Evolutionary conservation across 2,329 filamentous ascomycete species (phyloP).

Genomic region (Calonectria naviculata): DNA sequence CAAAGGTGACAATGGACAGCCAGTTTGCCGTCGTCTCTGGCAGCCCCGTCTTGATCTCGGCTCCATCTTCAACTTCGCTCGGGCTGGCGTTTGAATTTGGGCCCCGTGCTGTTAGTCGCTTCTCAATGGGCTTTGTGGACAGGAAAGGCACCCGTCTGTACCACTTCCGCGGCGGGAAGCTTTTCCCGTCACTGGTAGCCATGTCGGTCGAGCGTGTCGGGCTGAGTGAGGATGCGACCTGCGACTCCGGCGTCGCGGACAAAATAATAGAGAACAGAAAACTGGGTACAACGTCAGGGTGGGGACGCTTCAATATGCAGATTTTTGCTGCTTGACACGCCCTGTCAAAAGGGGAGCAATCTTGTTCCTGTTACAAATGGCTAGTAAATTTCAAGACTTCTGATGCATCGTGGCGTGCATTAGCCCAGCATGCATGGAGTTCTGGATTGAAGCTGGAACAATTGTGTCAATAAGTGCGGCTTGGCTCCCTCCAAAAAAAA

Average conservation of each 20-base stretch:
- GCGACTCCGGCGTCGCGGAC: neutral
- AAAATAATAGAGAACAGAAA: neutral
- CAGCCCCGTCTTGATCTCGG: neutral
- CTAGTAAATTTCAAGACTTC: neutral
- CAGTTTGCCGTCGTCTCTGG: neutral
- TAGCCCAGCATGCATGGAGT: neutral
- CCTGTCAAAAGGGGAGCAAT: neutral
- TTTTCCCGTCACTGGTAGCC: conserved; percentile 35
- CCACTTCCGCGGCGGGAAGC: conserved; percentile 44
- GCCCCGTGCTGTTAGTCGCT: conserved; percentile 16
- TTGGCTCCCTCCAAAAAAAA: neutral
- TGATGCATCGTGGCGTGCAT: neutral
- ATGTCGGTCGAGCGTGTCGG: conserved; percentile 24
- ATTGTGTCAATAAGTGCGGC: neutral
- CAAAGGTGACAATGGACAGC: neutral
- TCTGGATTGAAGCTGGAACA: neutral
- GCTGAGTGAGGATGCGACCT: neutral
- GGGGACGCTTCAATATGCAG: neutral
- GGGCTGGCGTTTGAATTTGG: neutral
- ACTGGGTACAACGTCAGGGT: neutral
- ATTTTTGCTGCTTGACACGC: neutral
- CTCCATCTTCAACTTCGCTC: neutral
- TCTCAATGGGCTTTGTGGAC: conserved; percentile 39
- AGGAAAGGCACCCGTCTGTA: conserved; percentile 44
- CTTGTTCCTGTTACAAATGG: neutral